These are phyloP conservation scores for Decorospora gaudefroyi DNA, from an alignment of 2,329 filamentous ascomycete species.

Conservation along the genomic window DNA sequence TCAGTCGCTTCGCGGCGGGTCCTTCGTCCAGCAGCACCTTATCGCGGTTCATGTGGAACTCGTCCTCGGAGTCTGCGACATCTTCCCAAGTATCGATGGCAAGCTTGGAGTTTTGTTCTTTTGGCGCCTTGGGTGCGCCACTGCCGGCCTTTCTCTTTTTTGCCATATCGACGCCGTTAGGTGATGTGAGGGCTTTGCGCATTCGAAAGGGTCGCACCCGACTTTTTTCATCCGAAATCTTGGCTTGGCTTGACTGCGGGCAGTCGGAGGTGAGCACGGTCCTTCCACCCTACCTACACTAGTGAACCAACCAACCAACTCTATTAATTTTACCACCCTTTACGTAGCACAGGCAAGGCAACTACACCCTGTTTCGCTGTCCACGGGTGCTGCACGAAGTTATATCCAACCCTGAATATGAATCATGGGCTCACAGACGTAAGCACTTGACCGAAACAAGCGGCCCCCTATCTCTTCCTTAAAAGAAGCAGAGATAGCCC, in stretches of 20 bases:
- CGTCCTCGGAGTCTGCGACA: constrained; percentile 91
- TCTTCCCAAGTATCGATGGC: constrained; percentile 69
- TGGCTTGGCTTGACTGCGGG: constrained; percentile 34
- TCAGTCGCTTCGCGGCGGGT: constrained; percentile 75
- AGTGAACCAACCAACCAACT: too few species aligned
- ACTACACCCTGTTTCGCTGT: too few species aligned
- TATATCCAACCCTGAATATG: too few species aligned
- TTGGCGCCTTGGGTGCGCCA: constrained; percentile 44
- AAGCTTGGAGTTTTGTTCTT: constrained; percentile 59
- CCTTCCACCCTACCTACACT: constrained; percentile 1
- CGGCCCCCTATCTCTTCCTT: not conserved
- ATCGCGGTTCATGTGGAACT: constrained; percentile 86
- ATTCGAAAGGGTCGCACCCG: constrained; percentile 16
- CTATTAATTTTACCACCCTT: not conserved
- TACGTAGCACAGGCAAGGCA: too few species aligned
- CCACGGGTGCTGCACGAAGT: too few species aligned
- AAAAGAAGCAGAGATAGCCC: not conserved
- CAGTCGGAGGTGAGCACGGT: constrained; percentile 7
- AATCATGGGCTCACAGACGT: too few species aligned
- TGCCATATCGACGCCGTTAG: constrained; percentile 49
- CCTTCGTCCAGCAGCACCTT: constrained; percentile 83
- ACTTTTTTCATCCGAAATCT: constrained; percentile 37
- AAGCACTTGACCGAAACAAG: constrained; percentile 2
- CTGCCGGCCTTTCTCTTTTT: constrained; percentile 71
- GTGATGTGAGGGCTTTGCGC: constrained; percentile 10